phyloP scores from a whole-genome alignment of 2,329 filamentous ascomycete species.

The Ceratocystis papillata region DNA sequence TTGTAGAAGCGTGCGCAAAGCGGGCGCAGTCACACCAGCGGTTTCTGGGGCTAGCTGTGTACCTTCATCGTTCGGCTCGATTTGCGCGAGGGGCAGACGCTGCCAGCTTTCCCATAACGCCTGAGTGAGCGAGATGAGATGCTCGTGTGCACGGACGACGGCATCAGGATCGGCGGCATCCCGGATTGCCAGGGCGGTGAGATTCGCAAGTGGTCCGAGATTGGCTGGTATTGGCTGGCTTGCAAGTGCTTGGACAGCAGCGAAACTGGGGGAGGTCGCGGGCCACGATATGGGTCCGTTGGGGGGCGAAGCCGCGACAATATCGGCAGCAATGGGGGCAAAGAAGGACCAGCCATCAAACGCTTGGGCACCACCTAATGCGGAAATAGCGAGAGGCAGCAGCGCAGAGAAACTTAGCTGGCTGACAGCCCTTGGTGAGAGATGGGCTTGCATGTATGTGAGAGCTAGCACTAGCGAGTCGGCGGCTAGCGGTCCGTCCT shows the following conservation, averaged over 20 bases:
- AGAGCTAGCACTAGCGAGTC: slow-evolving; percentile 57
- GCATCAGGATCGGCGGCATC: slow-evolving; percentile 37
- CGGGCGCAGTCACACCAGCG: slow-evolving; percentile 53
- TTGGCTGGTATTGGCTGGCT: slow-evolving; percentile 52
- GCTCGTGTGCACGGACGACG: slow-evolving; percentile 46
- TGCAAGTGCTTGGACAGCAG: slow-evolving; percentile 47
- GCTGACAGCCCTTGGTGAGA: slow-evolving; percentile 50
- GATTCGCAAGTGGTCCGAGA: slow-evolving; percentile 55
- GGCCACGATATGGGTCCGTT: slow-evolving; percentile 55
- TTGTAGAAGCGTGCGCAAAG: slow-evolving; percentile 64
- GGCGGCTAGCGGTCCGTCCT: slow-evolving; percentile 36
- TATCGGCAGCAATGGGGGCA: slow-evolving; percentile 40
- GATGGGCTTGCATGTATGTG: slow-evolving; percentile 63
- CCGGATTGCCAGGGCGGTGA: slow-evolving; percentile 54
- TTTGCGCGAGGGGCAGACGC: slow-evolving; percentile 58
- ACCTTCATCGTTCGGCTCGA: slow-evolving; percentile 58
- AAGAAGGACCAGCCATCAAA: slow-evolving; percentile 69
- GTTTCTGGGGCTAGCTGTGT: slow-evolving; percentile 55
- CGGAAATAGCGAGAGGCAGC: slow-evolving; percentile 57
- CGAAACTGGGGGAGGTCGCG: slow-evolving; percentile 48
- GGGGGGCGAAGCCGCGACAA: slow-evolving; percentile 22
- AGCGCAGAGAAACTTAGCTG: slow-evolving; percentile 57
- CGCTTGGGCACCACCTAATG: slow-evolving; percentile 60
- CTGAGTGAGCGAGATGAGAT: slow-evolving; percentile 55
- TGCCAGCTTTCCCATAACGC: slow-evolving; percentile 63